A percentile compares a stretch with the other conserved stretches of the same genome.
These are phyloP conservation scores for Halteria grandinella DNA, from an alignment of 73 alveolate species.

Conservation along the genomic window DNA sequence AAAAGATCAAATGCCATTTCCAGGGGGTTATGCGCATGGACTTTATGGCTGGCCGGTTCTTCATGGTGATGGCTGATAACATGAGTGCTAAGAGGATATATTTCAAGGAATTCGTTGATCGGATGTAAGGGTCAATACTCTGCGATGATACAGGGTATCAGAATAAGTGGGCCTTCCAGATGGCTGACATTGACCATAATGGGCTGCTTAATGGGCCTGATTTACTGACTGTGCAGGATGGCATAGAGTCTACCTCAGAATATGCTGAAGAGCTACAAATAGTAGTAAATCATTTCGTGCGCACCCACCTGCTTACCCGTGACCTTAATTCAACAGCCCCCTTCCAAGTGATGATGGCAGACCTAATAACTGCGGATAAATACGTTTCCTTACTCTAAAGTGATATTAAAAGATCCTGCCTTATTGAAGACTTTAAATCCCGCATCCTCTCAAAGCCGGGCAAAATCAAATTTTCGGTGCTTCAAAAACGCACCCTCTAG, in stretches of 20 bases:
- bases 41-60: too few species aligned
- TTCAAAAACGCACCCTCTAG: too few species aligned
- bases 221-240: conserved; percentile 25
- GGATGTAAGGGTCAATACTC: too few species aligned
- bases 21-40: too few species aligned
- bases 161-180: conserved; percentile 1
- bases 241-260: background rate
- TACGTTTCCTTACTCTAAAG: too few species aligned
- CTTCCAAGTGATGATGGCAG: too few species aligned
- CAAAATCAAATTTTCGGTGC: too few species aligned
- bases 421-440: too few species aligned
- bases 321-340: too few species aligned
- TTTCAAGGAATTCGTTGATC: conserved; percentile 23
- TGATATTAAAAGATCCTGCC: too few species aligned
- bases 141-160: conserved; percentile 28
- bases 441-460: too few species aligned
- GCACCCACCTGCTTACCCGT: conserved; percentile 40
- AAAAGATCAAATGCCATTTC: conserved; percentile 39
- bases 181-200: conserved; percentile 39
- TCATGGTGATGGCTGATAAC: conserved; percentile 13
- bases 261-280: conserved; percentile 24
- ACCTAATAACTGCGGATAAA: too few species aligned
- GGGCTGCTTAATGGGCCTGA: conserved; percentile 48
- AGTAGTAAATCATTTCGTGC: conserved; percentile 40
- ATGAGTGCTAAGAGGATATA: conserved; percentile 28